Base-by-base conservation (phyloP, 306 rosid genomes). In the Mimosa bimucronata region DNA sequence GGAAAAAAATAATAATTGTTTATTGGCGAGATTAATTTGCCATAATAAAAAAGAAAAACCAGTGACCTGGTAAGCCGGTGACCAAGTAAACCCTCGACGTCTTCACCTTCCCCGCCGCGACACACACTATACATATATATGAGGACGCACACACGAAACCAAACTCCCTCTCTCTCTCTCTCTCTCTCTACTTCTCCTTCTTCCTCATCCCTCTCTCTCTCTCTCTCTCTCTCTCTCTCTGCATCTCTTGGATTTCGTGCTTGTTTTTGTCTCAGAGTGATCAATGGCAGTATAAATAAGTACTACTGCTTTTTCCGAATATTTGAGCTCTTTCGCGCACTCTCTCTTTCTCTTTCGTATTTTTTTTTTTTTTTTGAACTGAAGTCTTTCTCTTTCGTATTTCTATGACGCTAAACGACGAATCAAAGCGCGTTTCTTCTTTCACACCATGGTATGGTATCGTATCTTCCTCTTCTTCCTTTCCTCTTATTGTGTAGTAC, bases 341-440 rank as follows among this genome's bases (percentile, higher is more conserved):
- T n/a, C n/a, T n/a, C n/a, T n/a, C n/a, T n/a, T n/a, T n/a, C n/a
- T n/a, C n/a, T n/a, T n/a, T n/a, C n/a, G n/a, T n/a, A n/a, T n/a
- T n/a, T n/a, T n/a, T n/a, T n/a, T n/a, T n/a, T n/a, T n/a, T n/a
- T n/a, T n/a, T n/a, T n/a, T n/a, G n/a, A n/a, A n/a, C n/a, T n/a
- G n/a, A n/a, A n/a, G n/a, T n/a, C n/a, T n/a, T n/a, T 67, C 8
- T 21, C 72, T 67, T 25, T 67, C 1, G 9, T 28, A 10, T 9
- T 76, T 64, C 16, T 64, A 12, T 30, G 42, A 19, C 65, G 37
- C 66, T 64, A 80, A 46, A 76, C 77, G 74, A 75, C 88, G 83
- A 53, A 9, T 25, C 37, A 79, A 83, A 89, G 45, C 89, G 92
- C 88, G 90, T 84, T 70, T 5, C n/a, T 21, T 41, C 45, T 41